These are phyloP conservation scores for Dovyalis caffra DNA, from an alignment of 345 rosid genomes.

Conservation along the genomic window DNA sequence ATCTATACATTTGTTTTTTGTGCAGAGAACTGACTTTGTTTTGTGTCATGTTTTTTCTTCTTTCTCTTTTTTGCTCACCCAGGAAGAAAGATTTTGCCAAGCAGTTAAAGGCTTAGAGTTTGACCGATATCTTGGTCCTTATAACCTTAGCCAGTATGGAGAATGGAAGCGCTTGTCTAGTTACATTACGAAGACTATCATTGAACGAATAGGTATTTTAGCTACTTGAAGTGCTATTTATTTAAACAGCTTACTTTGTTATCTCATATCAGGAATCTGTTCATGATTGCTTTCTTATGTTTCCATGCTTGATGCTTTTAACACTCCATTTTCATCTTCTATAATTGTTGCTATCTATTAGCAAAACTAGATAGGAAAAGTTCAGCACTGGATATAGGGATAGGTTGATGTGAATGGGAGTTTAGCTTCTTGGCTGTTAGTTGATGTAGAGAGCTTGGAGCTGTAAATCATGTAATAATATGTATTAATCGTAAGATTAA, in stretches of 20 bases:
- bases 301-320: background rate
- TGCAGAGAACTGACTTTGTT: background rate
- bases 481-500: no score
- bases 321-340: background rate
- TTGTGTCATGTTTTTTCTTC: background rate
- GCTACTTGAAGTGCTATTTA: constrained; percentile 3
- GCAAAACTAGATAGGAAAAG: background rate
- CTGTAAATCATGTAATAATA: background rate
- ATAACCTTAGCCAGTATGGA: constrained; percentile 56
- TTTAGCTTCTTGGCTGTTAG: background rate
- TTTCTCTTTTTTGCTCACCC: constrained; percentile 11
- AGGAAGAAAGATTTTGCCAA: constrained; percentile 75
- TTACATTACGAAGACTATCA: constrained; percentile 51
- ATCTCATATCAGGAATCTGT: background rate
- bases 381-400: background rate
- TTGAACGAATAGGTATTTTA: constrained; percentile 61
- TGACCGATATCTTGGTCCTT: constrained; percentile 79
- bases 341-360: background rate
- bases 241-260: background rate
- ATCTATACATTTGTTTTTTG: background rate
- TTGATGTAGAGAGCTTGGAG: background rate
- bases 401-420: background rate
- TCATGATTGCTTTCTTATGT: constrained; percentile 2
- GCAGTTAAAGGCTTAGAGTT: constrained; percentile 74
- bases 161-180: constrained; percentile 74